Percentiles rank a stretch among this genome's conserved stretches.
Evolutionary conservation across 768 basidiomycete species (phyloP).

Genomic region (Neoboletus magnificus): DNA sequence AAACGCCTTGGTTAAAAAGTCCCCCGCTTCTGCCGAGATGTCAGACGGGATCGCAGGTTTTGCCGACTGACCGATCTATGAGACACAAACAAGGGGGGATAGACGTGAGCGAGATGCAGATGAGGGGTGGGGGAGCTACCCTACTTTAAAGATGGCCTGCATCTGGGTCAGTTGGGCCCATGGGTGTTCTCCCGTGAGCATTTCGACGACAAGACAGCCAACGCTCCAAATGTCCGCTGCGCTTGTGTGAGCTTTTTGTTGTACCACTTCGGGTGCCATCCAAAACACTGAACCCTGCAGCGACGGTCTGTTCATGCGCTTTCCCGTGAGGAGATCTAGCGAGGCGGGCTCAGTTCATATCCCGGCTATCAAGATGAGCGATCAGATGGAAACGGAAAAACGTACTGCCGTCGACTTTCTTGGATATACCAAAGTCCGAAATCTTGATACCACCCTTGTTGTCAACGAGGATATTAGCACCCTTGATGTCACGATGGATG

Average conservation of each 20-base stretch:
- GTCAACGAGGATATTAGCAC: slow-evolving; percentile 96
- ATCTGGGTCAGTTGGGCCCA: slow-evolving; percentile 96
- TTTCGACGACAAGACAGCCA: slow-evolving; percentile 92
- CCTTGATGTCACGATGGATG: slow-evolving; percentile 98
- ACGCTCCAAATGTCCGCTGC: slow-evolving; percentile 98
- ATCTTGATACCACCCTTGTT: slow-evolving; percentile 98
- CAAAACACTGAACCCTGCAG: slow-evolving; percentile 98
- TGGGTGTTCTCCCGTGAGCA: slow-evolving; percentile 94
- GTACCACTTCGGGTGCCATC: slow-evolving; percentile 99
- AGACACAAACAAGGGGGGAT: not conserved
- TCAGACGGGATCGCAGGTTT: slow-evolving; percentile 88
- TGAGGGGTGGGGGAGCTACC: not conserved
- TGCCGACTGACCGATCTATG: slow-evolving; percentile 86
- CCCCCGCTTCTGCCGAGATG: slow-evolving; percentile 83
- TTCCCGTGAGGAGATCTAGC: slow-evolving; percentile 48
- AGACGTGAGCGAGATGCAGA: not conserved
- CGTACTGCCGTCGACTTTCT: slow-evolving; percentile 95
- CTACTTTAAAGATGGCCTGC: slow-evolving; percentile 97
- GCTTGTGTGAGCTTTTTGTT: slow-evolving; percentile 86
- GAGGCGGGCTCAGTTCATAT: not conserved
- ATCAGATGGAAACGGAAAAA: slow-evolving; percentile 12
- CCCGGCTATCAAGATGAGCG: not conserved
- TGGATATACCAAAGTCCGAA: slow-evolving; percentile 95
- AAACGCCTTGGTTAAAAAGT: slow-evolving; percentile 84
- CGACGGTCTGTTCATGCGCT: slow-evolving; percentile 83